Percentiles rank a stretch among this genome's conserved stretches.
Conservation (phyloP, 2,329 filamentous ascomycete species). For the Colletotrichum sp. region DNA sequence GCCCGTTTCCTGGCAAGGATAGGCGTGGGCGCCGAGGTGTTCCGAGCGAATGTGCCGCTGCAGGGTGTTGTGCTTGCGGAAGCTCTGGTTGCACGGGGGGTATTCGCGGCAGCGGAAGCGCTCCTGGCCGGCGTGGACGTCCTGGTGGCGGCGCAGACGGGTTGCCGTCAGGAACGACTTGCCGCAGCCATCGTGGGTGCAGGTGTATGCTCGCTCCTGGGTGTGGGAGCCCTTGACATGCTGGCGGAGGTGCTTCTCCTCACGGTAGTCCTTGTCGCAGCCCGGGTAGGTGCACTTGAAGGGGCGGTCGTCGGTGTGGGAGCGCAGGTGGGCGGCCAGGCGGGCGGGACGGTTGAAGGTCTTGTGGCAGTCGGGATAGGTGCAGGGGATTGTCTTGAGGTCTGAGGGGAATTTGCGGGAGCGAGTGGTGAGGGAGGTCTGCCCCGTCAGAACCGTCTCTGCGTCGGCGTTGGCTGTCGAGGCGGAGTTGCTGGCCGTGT, state of each 20-base stretch:
- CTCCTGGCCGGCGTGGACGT: conserved; percentile 80
- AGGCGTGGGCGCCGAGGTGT: conserved; percentile 76
- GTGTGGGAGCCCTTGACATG: conserved; percentile 86
- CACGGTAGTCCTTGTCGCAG: conserved; percentile 85
- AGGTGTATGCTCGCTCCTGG: conserved; percentile 70
- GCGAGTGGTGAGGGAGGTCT: conserved; percentile 19
- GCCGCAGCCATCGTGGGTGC: conserved; percentile 73
- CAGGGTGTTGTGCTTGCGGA: conserved; percentile 87
- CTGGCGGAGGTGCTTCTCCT: conserved; percentile 84
- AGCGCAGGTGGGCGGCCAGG: conserved; percentile 79
- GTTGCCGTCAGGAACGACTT: conserved; percentile 85
- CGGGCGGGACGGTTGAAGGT: conserved; percentile 87
- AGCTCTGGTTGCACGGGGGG: conserved; percentile 74
- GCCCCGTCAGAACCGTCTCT: conserved; percentile 18
- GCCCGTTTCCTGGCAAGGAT: conserved; percentile 64
- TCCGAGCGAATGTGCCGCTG: conserved; percentile 80
- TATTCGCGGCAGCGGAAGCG: conserved; percentile 76
- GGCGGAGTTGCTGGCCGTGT: conserved; percentile 19
- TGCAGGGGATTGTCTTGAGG: conserved; percentile 79
- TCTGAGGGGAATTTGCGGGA: conserved; percentile 67
- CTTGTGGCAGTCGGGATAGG: conserved; percentile 76
- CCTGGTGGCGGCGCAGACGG: conserved; percentile 75
- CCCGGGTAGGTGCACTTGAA: conserved; percentile 73
- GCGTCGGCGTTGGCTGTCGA: conserved; percentile 19
- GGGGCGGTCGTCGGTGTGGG: conserved; percentile 84